Evolutionary conservation across 768 basidiomycete genomes (phyloP).

Genomic region (Panus rudis): DNA sequence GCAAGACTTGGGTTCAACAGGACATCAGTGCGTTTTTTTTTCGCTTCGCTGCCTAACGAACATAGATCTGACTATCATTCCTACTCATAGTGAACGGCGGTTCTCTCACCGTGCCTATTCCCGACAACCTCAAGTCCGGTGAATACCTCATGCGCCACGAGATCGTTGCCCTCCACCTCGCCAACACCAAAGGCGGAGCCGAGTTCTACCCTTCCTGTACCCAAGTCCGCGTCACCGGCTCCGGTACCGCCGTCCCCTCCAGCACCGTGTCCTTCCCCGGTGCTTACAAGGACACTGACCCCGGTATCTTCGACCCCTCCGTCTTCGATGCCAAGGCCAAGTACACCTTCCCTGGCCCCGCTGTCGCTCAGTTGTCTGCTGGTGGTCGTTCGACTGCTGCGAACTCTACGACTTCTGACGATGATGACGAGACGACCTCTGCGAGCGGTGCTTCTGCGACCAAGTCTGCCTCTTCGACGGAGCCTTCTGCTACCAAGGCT

Average conservation of each 20-base stretch:
- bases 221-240: slow-evolving; percentile 42
- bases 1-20: slow-evolving; percentile 23
- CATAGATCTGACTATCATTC: slow-evolving; percentile 5
- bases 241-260: slow-evolving; percentile 39
- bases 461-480: background rate
- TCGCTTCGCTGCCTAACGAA: background rate
- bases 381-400: background rate
- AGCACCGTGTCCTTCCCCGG: slow-evolving; percentile 64
- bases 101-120: slow-evolving; percentile 24
- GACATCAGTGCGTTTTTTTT: slow-evolving; percentile 20
- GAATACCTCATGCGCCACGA: slow-evolving; percentile 45
- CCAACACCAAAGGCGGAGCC: slow-evolving; percentile 42
- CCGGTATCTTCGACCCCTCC: slow-evolving; percentile 54
- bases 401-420: background rate
- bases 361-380: background rate
- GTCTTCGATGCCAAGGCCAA: slow-evolving; percentile 7
- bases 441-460: background rate
- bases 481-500: background rate
- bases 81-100: slow-evolving; percentile 17
- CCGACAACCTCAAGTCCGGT: slow-evolving; percentile 49
- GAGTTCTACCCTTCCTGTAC: slow-evolving; percentile 74
- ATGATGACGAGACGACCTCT: background rate
- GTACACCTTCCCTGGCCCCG: slow-evolving; percentile 14
- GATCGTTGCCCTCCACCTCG: slow-evolving; percentile 68
- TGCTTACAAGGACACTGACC: slow-evolving; percentile 60